Conservation (phyloP, 495 filamentous ascomycete genomes). For the Xylaria cubensis region DNA sequence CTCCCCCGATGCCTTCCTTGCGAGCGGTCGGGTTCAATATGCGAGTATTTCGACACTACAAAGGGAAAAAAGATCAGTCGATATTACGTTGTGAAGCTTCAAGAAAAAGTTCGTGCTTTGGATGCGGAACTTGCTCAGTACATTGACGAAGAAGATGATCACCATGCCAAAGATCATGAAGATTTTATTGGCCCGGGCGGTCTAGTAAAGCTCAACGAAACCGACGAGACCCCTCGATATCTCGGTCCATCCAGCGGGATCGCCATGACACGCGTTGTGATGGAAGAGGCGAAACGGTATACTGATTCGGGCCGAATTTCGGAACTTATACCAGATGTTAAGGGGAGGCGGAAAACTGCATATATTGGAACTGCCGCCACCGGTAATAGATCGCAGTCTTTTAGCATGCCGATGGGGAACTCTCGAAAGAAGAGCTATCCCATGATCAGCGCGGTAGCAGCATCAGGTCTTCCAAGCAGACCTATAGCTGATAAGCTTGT, state of each 20-base stretch:
- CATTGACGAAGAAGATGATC: conserved; percentile 65
- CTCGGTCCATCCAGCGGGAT: conserved; percentile 92
- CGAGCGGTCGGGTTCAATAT: conserved; percentile 84
- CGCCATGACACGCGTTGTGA: conserved; percentile 89
- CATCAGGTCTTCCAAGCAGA: conserved; percentile 69
- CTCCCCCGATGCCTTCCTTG: conserved; percentile 91
- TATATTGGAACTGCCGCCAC: conserved; percentile 4
- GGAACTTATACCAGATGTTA: conserved; percentile 79
- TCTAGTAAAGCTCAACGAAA: conserved; percentile 78
- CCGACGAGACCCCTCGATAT: conserved; percentile 82
- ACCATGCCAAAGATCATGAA: conserved; percentile 69
- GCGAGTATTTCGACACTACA: conserved; percentile 91
- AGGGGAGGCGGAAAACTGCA: conserved; percentile 35
- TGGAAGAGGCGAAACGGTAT: conserved; percentile 91
- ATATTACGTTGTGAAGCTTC: conserved; percentile 85
- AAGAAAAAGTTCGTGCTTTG: conserved; percentile 77
- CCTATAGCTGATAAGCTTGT: conserved; percentile 74
- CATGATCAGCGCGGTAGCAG: conserved; percentile 76
- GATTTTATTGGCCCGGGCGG: conserved; percentile 83
- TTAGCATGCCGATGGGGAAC: conserved; percentile 47
- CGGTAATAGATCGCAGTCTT: conserved; percentile 43
- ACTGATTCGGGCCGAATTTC: conserved; percentile 84
- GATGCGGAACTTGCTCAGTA: conserved; percentile 73
- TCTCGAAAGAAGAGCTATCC: conserved; percentile 67
- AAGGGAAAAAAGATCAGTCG: conserved; percentile 79